phyloP scores from a whole-genome alignment of 1,139 yeast species.

The Candida pseudoviswanathii region DNA sequence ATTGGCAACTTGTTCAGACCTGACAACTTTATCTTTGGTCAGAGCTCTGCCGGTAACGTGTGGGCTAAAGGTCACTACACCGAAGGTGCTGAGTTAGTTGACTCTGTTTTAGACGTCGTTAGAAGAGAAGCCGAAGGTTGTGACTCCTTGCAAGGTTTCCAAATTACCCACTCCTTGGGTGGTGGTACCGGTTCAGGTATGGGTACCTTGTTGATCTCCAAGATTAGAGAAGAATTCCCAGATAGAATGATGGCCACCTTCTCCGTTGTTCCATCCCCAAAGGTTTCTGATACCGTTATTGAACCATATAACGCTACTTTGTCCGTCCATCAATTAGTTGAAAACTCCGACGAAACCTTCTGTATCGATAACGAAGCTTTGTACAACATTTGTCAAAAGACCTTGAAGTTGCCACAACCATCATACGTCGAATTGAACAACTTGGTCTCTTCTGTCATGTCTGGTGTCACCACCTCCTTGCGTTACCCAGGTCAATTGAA shows the following conservation, averaged over 20 bases:
- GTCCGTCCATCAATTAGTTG: constrained; percentile 90
- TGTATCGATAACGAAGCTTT: constrained; percentile 94
- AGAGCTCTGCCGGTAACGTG: constrained; percentile 90
- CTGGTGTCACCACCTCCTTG: constrained; percentile 86
- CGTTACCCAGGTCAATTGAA: constrained; percentile 95
- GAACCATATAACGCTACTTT: constrained; percentile 94
- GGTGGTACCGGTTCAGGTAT: constrained; percentile 98
- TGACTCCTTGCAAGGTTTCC: constrained; percentile 93
- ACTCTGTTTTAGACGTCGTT: constrained; percentile 82
- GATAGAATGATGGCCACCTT: constrained; percentile 97
- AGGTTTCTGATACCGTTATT: constrained; percentile 88
- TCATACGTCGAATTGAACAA: constrained; percentile 75
- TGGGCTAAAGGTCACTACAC: constrained; percentile 98
- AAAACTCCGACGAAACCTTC: constrained; percentile 88
- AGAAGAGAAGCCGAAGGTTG: constrained; percentile 94
- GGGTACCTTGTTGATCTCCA: constrained; percentile 83
- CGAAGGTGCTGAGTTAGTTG: constrained; percentile 93
- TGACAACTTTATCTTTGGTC: constrained; percentile 86
- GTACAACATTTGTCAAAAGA: constrained; percentile 83
- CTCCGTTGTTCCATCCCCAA: constrained; percentile 90
- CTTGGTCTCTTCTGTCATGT: constrained; percentile 87
- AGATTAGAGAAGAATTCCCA: constrained; percentile 84
- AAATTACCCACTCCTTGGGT: constrained; percentile 89
- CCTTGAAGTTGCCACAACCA: constrained; percentile 80
- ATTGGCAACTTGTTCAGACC: constrained; percentile 89